A percentile compares a stretch with the other conserved stretches of the same genome.
Conservation (phyloP, 768 basidiomycete species). For the Calocera viscosa region DNA sequence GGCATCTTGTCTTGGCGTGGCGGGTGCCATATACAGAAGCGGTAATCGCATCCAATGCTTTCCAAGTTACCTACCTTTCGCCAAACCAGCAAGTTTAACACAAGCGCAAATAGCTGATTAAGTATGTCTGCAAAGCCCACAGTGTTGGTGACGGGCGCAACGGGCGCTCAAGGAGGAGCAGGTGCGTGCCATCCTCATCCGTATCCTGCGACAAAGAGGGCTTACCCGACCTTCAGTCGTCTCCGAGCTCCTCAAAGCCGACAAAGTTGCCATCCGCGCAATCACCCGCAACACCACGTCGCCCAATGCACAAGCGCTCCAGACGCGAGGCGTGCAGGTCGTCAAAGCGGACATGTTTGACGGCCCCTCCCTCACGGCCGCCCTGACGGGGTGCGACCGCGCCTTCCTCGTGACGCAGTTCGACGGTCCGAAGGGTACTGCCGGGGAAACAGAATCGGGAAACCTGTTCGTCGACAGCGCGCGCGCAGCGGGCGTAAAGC, state of each 20-base stretch:
- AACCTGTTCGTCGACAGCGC: slow-evolving; percentile 21
- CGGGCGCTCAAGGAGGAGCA: neutral
- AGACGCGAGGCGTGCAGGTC: slow-evolving; percentile 16
- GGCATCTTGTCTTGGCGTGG: no score
- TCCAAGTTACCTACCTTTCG: no score
- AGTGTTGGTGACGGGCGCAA: neutral
- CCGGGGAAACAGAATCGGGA: slow-evolving; percentile 20
- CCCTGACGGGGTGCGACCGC: slow-evolving; percentile 17
- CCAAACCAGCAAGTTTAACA: no score
- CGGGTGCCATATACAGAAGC: no score
- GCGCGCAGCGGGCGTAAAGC: slow-evolving; percentile 16
- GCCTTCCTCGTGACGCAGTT: slow-evolving; percentile 21
- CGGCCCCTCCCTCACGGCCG: slow-evolving; percentile 11
- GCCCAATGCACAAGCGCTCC: slow-evolving; percentile 16
- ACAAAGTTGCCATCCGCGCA: slow-evolving; percentile 15
- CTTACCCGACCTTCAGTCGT: neutral
- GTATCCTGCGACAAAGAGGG: neutral
- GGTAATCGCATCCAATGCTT: no score
- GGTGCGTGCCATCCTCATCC: neutral
- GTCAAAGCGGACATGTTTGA: slow-evolving; percentile 20
- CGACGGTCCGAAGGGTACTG: slow-evolving; percentile 8
- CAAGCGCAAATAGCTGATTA: no score
- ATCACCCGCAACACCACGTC: slow-evolving; percentile 21
- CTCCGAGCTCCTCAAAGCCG: slow-evolving; percentile 6
- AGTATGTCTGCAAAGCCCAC: neutral